These are phyloP conservation scores for Leersia perrieri DNA, from an alignment of 176 grass and related monocot species.

Conservation along the genomic window DNA sequence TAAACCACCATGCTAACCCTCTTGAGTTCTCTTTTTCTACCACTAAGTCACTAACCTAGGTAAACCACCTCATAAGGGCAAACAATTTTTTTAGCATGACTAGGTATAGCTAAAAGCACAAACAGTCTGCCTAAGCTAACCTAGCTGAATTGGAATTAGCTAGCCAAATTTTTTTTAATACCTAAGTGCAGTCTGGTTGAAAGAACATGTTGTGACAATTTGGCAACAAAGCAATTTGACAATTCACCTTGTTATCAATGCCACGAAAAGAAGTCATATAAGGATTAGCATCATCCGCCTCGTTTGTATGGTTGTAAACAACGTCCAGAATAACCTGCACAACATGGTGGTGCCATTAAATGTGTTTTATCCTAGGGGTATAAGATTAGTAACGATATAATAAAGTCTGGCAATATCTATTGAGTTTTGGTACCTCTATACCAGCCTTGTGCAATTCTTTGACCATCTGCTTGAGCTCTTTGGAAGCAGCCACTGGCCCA, in stretches of 20 bases:
- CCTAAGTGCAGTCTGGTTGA: neutral
- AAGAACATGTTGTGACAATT: neutral
- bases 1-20: too few relatives aligned
- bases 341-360: slow-evolving; percentile 14
- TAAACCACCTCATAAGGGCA: neutral
- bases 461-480: slow-evolving; percentile 92
- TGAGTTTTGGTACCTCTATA: slow-evolving; percentile 63
- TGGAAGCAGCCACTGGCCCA: slow-evolving; percentile 80
- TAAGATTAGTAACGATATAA: neutral
- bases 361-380: neutral
- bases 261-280: slow-evolving; percentile 94
- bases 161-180: neutral
- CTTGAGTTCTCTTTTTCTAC: too few relatives aligned
- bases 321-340: slow-evolving; percentile 94
- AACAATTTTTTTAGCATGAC: neutral
- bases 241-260: slow-evolving; percentile 85
- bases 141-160: neutral
- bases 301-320: slow-evolving; percentile 99
- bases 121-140: neutral
- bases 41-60: neutral
- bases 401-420: neutral
- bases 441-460: slow-evolving; percentile 95
- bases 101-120: neutral
- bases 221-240: slow-evolving; percentile 1
- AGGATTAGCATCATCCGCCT: slow-evolving; percentile 78